A percentile compares a stretch with the other conserved stretches of the same genome.
Conservation (phyloP, 2,329 filamentous ascomycete species). For the Penicillium sp. region DNA sequence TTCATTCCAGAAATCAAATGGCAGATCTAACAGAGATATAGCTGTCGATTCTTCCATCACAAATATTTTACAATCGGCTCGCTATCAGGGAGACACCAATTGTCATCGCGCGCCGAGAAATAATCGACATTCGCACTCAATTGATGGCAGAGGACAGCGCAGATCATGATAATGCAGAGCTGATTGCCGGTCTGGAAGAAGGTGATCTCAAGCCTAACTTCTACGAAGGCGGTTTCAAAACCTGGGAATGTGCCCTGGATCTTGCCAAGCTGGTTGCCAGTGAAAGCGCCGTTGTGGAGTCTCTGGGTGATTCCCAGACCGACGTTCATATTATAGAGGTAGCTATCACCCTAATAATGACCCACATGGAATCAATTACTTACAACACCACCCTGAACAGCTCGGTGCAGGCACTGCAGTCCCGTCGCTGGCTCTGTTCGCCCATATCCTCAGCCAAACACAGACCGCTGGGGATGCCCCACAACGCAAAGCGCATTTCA, state of each 20-base stretch:
- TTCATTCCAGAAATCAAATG: background rate
- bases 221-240: constrained; percentile 66
- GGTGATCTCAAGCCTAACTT: constrained; percentile 57
- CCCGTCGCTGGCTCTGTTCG: constrained; percentile 54
- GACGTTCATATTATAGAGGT: constrained; percentile 43
- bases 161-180: constrained; percentile 41
- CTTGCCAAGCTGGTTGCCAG: constrained; percentile 44
- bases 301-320: constrained; percentile 8
- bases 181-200: constrained; percentile 49
- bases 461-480: constrained; percentile 3
- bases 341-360: constrained; percentile 6
- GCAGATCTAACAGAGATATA: constrained; percentile 27
- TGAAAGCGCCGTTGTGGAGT: constrained; percentile 15
- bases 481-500: constrained; percentile 46
- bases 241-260: constrained; percentile 63
- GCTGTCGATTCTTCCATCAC: constrained; percentile 54
- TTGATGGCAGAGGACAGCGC: constrained; percentile 55
- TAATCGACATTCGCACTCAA: constrained; percentile 61
- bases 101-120: constrained; percentile 53
- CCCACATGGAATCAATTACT: background rate
- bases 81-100: constrained; percentile 34
- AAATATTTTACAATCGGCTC: constrained; percentile 56
- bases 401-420: constrained; percentile 62
- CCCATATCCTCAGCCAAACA: constrained; percentile 43
- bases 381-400: constrained; percentile 26